Percentiles rank a stretch among this genome's conserved stretches.
phyloP scores from a whole-genome alignment of 2,329 filamentous ascomycete genomes.

The Paraphaeosphaeria sporulosa region DNA sequence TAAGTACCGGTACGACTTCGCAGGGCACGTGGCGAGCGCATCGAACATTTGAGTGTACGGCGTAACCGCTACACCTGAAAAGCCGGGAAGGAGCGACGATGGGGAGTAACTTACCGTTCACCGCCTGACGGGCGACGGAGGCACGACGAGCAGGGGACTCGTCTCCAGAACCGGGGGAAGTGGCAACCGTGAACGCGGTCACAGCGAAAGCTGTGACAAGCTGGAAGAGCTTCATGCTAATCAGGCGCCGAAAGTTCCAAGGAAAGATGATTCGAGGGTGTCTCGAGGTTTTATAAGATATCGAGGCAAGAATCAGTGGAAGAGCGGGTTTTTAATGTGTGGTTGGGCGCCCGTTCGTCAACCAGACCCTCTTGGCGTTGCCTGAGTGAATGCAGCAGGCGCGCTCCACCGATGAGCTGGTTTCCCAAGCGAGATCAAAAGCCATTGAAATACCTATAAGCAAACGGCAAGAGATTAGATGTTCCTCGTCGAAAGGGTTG shows the following conservation, averaged over 20 bases:
- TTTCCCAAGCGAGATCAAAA: background rate
- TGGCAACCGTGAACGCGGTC: conserved; percentile 1
- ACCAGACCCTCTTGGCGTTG: background rate
- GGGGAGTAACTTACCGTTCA: no score
- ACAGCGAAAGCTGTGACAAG: background rate
- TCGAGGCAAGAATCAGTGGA: background rate
- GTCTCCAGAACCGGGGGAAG: background rate
- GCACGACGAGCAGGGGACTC: background rate
- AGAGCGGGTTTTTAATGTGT: background rate
- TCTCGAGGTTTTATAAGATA: background rate
- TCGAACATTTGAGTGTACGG: background rate
- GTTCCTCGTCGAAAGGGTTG: background rate
- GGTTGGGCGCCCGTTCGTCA: background rate
- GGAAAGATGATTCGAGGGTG: background rate
- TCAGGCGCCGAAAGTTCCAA: background rate
- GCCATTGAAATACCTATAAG: background rate
- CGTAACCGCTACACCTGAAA: background rate
- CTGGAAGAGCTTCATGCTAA: conserved; percentile 14
- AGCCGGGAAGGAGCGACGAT: background rate
- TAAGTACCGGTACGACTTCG: background rate
- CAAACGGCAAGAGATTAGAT: background rate
- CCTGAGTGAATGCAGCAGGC: background rate
- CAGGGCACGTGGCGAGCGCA: background rate
- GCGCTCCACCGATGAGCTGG: background rate
- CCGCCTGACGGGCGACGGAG: background rate